Conservation (phyloP, 1,139 yeast species). For the Geotrichum cucujoidarum region DNA sequence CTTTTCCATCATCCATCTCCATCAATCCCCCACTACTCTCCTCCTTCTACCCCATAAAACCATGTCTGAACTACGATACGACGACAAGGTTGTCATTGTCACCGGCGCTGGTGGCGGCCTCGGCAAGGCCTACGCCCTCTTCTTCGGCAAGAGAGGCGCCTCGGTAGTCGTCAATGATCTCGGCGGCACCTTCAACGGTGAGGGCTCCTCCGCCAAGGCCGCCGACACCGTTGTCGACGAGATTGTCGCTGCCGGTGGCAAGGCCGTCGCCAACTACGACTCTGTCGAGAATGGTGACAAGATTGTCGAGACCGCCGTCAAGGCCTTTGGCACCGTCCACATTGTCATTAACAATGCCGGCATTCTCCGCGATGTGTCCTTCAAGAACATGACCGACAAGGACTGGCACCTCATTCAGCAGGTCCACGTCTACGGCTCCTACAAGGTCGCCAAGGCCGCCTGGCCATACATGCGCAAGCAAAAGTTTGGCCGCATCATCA, state of each 20-base stretch:
- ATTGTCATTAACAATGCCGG: constrained; percentile 92
- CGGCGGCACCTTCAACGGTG: constrained; percentile 78
- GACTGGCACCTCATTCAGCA: constrained; percentile 77
- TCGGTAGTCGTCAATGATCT: constrained; percentile 87
- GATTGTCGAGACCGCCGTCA: constrained; percentile 80
- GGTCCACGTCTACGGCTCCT: constrained; percentile 89
- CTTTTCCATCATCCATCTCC: not conserved
- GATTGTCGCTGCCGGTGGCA: constrained; percentile 69
- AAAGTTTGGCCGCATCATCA: constrained; percentile 79
- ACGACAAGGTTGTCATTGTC: constrained; percentile 80
- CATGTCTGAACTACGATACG: constrained; percentile 44
- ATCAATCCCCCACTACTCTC: not conserved
- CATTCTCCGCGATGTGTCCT: constrained; percentile 61
- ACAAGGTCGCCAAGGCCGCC: constrained; percentile 79
- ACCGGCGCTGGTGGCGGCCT: constrained; percentile 99
- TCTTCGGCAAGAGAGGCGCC: constrained; percentile 87
- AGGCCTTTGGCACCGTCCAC: constrained; percentile 85
- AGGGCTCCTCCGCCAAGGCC: constrained; percentile 44
- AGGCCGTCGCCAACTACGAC: constrained; percentile 91
- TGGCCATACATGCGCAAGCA: constrained; percentile 90
- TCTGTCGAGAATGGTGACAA: constrained; percentile 84
- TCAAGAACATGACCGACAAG: constrained; percentile 74
- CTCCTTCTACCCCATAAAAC: not conserved
- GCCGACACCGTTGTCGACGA: constrained; percentile 90
- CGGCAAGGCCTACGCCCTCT: constrained; percentile 83